Conservation (phyloP, 768 basidiomycete species). For the Lyophyllum atratum region DNA sequence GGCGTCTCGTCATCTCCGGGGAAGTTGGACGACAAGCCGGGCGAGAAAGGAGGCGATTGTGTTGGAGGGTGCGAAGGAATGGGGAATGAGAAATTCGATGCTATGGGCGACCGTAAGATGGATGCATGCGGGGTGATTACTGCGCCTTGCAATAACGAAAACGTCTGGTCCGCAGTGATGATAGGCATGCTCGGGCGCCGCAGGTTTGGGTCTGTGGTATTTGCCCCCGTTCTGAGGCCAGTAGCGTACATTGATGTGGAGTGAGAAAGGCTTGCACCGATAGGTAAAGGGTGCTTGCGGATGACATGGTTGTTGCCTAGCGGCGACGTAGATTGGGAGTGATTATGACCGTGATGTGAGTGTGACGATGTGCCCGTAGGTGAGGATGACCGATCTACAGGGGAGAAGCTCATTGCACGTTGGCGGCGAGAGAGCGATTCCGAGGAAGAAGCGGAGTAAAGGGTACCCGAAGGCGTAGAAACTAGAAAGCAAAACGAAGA, state of each 20-base stretch:
- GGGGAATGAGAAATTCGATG: slow-evolving; percentile 6
- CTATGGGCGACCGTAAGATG: slow-evolving; percentile 2
- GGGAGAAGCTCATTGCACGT: slow-evolving; percentile 26
- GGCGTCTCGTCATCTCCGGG: not conserved
- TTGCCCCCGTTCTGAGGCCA: slow-evolving; percentile 10
- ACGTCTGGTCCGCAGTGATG: slow-evolving; percentile 14
- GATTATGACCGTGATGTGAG: slow-evolving; percentile 17
- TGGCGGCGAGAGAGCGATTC: slow-evolving; percentile 26
- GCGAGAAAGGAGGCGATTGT: slow-evolving; percentile 11
- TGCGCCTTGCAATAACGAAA: not conserved
- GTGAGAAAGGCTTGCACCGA: slow-evolving; percentile 19
- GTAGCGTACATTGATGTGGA: slow-evolving; percentile 28
- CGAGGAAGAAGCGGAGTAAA: slow-evolving; percentile 35
- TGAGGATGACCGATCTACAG: slow-evolving; percentile 23
- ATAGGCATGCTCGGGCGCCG: slow-evolving; percentile 30
- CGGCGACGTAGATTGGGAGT: slow-evolving; percentile 15
- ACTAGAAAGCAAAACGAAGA: not conserved
- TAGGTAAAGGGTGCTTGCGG: slow-evolving; percentile 7
- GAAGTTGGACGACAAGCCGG: not conserved
- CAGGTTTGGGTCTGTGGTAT: slow-evolving; percentile 11
- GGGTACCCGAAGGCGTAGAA: slow-evolving; percentile 18
- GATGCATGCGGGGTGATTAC: slow-evolving; percentile 1
- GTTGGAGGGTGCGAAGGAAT: not conserved
- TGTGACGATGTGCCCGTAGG: slow-evolving; percentile 20
- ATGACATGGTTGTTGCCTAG: not conserved